Percentiles rank a stretch among this genome's conserved stretches.
Conservation (phyloP, 192 early-diverging fungal genomes). For the Backusella parvicylindrica region DNA sequence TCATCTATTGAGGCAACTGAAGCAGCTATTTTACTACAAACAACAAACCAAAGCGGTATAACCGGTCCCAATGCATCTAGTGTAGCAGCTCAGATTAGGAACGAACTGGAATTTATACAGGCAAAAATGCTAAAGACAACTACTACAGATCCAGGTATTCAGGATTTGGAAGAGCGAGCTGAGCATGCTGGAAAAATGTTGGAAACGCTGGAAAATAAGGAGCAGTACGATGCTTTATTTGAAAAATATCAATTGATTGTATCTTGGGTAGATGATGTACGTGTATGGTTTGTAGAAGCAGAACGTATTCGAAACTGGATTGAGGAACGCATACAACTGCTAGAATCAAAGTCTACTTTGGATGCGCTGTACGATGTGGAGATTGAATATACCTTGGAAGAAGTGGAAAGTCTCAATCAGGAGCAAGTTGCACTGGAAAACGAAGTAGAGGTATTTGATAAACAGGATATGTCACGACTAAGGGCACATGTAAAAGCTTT, state of each 20-base stretch:
- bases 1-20: not conserved
- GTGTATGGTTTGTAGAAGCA: conserved; percentile 46
- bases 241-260: conserved; percentile 22
- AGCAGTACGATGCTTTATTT: conserved; percentile 12
- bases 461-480: conserved; percentile 40
- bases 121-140: conserved; percentile 40
- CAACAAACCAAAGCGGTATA: not conserved
- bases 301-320: conserved; percentile 42
- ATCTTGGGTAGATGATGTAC: conserved; percentile 35
- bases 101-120: conserved; percentile 33
- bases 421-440: conserved; percentile 31
- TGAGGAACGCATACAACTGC: conserved; percentile 24
- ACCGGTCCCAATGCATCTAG: not conserved
- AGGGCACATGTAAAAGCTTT: conserved; percentile 41
- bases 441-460: conserved; percentile 38
- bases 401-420: conserved; percentile 28
- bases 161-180: conserved; percentile 26
- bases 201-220: not conserved
- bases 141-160: conserved; percentile 32
- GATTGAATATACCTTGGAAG: conserved; percentile 11
- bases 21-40: conserved; percentile 10
- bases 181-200: conserved; percentile 7
- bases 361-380: conserved; percentile 25
- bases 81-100: not conserved
- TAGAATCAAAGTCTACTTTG: conserved; percentile 17